Base-by-base conservation (phyloP, 83 land plant species). In the Picea abies region DNA sequence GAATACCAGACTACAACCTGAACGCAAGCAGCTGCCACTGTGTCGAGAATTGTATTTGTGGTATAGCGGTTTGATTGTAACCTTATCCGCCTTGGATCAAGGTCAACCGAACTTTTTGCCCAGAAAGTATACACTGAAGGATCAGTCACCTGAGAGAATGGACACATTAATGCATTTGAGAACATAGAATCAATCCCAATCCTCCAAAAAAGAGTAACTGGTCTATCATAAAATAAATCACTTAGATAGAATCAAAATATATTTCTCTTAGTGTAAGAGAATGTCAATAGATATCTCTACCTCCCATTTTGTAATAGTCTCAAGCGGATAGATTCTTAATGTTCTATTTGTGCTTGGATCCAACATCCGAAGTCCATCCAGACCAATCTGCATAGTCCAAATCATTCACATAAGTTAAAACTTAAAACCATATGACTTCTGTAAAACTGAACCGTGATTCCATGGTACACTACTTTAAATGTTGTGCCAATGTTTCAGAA, bases 1-100 rank as follows among this genome's bases (percentile, higher is more conserved):
- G 22, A 73, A 73, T 73, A 73, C 58, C 22, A n/a, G 25, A 52
- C 44, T 44, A 47, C 20, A 80, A 96, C 98, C 98, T 37, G 39
- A 37, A 37, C 39, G 39, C 39, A 37, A 37, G 39, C 39, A 37
- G 39, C 0, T 37, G 39, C 39, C 39, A 37, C 39, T 37, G 39
- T 37, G 4, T 37, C 39, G 39, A 37, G 39, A 37, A 37, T 37
- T 37, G 39, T 37, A 37, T 0, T 37, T 37, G 39, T 37, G 39
- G 39, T 37, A 37, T 37, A 37, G 39, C 0, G 39, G 39, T 37
- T 37, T 37, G 39, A 37, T 37, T 37, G 39, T 3, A 37, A 37
- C 39, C 39, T 37, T 37, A 37, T 37, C 39, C 0, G 39, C 39
- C 39, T 37, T 37, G 39, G 39, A 37, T 37, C 39, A 37, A 37